These are phyloP conservation scores for Botrytis hyacinthi DNA, from an alignment of 2,329 filamentous ascomycete species.

Conservation along the genomic window DNA sequence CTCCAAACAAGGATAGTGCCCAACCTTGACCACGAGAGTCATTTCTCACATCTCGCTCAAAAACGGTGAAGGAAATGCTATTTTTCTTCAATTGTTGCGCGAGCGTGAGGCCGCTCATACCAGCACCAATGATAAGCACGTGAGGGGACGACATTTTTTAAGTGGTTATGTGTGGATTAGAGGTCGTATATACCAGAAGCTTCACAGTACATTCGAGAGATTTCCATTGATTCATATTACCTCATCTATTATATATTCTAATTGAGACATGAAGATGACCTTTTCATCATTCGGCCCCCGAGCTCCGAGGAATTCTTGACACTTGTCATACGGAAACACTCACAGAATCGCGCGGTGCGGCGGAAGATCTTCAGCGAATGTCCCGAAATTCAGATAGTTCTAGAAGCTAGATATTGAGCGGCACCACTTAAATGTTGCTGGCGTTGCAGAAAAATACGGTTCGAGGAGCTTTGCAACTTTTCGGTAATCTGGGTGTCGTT, in stretches of 20 bases:
- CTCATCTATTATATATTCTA: not conserved
- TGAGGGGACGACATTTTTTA: not conserved
- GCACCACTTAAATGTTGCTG: not conserved
- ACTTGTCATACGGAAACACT: not conserved
- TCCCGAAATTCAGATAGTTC: not conserved
- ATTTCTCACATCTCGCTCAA: not conserved
- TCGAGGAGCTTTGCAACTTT: not conserved
- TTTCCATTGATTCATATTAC: not conserved
- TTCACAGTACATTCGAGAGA: not conserved
- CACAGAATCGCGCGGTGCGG: not conserved
- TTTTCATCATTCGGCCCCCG: not conserved
- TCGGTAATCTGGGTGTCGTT: not conserved
- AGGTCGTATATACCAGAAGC: not conserved
- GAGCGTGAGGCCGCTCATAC: not conserved
- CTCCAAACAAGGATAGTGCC: not conserved
- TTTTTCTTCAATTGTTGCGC: not conserved
- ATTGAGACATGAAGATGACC: not conserved
- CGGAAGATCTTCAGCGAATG: not conserved
- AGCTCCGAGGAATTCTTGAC: not conserved
- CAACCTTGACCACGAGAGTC: not conserved
- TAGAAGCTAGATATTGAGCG: not conserved
- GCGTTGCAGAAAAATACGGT: not conserved
- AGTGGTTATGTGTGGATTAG: not conserved
- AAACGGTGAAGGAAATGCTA: not conserved
- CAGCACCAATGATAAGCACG: slow-evolving; percentile 35